These are phyloP conservation scores for Arabidopsis suecica DNA, from an alignment of 345 rosid genomes.

Conservation along the genomic window DNA sequence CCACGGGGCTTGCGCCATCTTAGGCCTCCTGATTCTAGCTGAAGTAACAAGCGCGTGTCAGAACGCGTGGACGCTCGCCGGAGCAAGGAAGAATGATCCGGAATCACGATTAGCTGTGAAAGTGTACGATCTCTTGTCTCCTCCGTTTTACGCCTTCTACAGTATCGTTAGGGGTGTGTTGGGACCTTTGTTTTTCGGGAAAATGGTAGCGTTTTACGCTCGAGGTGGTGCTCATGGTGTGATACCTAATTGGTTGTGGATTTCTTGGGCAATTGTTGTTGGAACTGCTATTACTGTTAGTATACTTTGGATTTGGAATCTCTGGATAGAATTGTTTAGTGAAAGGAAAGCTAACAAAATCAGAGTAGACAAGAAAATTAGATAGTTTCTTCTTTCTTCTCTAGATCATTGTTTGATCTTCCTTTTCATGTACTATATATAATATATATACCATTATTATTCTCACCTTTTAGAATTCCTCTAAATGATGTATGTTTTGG, in stretches of 20 bases:
- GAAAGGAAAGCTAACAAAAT: slow-evolving; percentile 51
- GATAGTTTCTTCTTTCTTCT: slow-evolving; percentile 45
- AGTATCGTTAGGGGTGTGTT: slow-evolving; percentile 67
- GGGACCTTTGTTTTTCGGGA: slow-evolving; percentile 69
- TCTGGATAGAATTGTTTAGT: slow-evolving; percentile 72
- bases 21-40: slow-evolving; percentile 69
- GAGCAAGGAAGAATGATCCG: slow-evolving; percentile 58
- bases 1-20: slow-evolving; percentile 80
- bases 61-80: slow-evolving; percentile 86
- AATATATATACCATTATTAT: slow-evolving; percentile 10
- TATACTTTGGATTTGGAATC: slow-evolving; percentile 77
- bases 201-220: slow-evolving; percentile 61
- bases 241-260: slow-evolving; percentile 86
- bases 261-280: slow-evolving; percentile 83
- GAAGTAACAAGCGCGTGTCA: slow-evolving; percentile 93
- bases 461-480: slow-evolving; percentile 12
- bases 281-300: slow-evolving; percentile 71
- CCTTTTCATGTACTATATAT: slow-evolving; percentile 34
- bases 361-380: slow-evolving; percentile 55
- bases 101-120: slow-evolving; percentile 52
- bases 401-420: slow-evolving; percentile 4
- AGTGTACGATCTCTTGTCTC: slow-evolving; percentile 63
- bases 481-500: slow-evolving; percentile 11
- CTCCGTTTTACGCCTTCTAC: slow-evolving; percentile 75
- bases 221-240: slow-evolving; percentile 59